These are phyloP conservation scores for Pleurotus pulmonarius DNA, from an alignment of 768 basidiomycete genomes.

Conservation along the genomic window DNA sequence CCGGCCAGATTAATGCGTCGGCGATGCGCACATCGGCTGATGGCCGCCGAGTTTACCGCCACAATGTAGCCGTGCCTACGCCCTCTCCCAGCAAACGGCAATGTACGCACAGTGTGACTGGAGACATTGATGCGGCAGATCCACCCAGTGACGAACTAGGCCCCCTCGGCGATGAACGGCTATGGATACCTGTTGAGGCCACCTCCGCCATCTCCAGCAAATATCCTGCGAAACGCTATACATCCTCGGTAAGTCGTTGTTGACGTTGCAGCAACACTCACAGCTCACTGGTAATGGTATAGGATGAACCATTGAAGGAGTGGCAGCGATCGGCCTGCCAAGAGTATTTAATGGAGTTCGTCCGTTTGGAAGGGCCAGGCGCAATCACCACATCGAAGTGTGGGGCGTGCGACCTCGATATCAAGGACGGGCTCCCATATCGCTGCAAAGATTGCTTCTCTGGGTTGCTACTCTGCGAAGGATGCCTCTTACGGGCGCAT, in stretches of 20 bases:
- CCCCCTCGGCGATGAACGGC: neutral
- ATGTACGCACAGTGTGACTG: neutral
- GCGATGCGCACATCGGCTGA: neutral
- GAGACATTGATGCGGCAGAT: neutral
- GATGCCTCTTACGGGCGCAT: neutral
- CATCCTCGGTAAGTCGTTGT: neutral
- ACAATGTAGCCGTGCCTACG: neutral
- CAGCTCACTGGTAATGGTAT: neutral
- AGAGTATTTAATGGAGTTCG: neutral
- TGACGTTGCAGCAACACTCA: neutral
- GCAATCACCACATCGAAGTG: neutral
- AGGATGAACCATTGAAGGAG: neutral
- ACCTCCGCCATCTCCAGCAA: neutral
- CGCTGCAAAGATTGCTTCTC: neutral
- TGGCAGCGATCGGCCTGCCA: neutral
- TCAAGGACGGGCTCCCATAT: neutral
- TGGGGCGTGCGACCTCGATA: neutral
- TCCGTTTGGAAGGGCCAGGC: neutral
- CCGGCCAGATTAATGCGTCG: neutral
- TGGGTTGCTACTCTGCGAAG: neutral
- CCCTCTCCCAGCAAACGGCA: slow-evolving; percentile 1
- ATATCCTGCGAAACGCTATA: neutral
- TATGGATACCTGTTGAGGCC: neutral
- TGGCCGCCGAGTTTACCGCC: neutral
- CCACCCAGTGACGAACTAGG: neutral